Evolutionary conservation across 2,329 filamentous ascomycete species (phyloP).

Genomic region (Elsinoe perseae): DNA sequence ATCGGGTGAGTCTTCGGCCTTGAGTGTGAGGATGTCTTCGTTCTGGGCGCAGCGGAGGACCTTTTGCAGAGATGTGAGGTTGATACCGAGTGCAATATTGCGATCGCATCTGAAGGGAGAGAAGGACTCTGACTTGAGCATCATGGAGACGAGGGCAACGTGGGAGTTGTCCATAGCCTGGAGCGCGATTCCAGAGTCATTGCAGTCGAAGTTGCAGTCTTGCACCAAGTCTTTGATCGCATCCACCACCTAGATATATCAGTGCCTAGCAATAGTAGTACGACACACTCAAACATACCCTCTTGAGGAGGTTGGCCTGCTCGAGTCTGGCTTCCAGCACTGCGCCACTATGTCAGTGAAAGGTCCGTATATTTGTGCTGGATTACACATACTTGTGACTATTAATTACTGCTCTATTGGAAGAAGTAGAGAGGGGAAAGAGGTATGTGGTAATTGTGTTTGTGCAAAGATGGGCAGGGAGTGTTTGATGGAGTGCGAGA

Average conservation of each 20-base stretch:
- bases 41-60: slow-evolving; percentile 89
- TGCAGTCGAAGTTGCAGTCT: slow-evolving; percentile 99
- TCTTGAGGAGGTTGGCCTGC: slow-evolving; percentile 90
- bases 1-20: slow-evolving; percentile 94
- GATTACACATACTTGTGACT: neutral
- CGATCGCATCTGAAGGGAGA: slow-evolving; percentile 95
- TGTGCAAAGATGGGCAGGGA: neutral
- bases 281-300: slow-evolving; percentile 48
- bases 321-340: slow-evolving; percentile 97
- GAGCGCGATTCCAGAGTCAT: slow-evolving; percentile 95
- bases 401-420: neutral
- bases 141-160: slow-evolving; percentile 97
- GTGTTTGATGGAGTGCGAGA: slow-evolving; percentile 3
- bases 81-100: slow-evolving; percentile 96
- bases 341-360: slow-evolving; percentile 25
- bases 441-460: neutral
- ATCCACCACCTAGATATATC: slow-evolving; percentile 70
- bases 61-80: slow-evolving; percentile 92
- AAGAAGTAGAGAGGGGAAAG: neutral
- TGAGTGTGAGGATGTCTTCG: slow-evolving; percentile 90
- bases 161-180: slow-evolving; percentile 99
- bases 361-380: neutral
- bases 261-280: slow-evolving; percentile 17
- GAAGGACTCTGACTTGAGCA: slow-evolving; percentile 93
- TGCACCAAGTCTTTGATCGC: slow-evolving; percentile 99